A percentile compares a stretch with the other conserved stretches of the same genome.
Conservation (phyloP, 805 yeast genomes). For the Schwanniomyces pseudopolymorphus region DNA sequence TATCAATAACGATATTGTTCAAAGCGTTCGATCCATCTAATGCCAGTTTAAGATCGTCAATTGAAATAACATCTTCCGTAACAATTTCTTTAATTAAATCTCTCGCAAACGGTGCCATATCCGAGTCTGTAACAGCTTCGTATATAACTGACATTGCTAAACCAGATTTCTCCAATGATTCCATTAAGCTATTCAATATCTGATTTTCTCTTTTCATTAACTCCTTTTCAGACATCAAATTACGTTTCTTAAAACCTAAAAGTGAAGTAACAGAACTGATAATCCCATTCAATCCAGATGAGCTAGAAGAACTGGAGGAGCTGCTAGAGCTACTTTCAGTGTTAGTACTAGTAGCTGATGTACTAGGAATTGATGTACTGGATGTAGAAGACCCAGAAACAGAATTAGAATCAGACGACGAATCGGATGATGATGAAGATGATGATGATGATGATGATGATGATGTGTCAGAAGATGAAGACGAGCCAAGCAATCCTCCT, state of each 20-base stretch:
- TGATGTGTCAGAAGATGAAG: neutral
- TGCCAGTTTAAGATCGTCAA: conserved; percentile 13
- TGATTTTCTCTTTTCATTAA: conserved; percentile 15
- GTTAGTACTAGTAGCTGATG: conserved; percentile 5
- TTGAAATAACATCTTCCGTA: conserved; percentile 16
- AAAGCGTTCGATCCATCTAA: conserved; percentile 15
- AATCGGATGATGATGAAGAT: conserved; percentile 13
- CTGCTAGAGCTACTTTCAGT: conserved; percentile 1
- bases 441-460: neutral
- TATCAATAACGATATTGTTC: conserved; percentile 13
- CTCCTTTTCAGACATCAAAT: neutral
- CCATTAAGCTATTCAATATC: conserved; percentile 21
- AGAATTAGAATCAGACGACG: conserved; percentile 5
- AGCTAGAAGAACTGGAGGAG: conserved; percentile 4
- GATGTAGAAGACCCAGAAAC: conserved; percentile 3
- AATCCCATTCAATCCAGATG: neutral
- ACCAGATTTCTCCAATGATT: conserved; percentile 28
- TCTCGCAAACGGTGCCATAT: conserved; percentile 21
- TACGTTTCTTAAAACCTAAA: conserved; percentile 12
- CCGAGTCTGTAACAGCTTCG: conserved; percentile 19
- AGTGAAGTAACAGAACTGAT: neutral
- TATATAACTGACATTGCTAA: conserved; percentile 27
- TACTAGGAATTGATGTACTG: conserved; percentile 1
- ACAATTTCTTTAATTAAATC: conserved; percentile 22
- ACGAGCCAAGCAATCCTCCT: neutral